Evolutionary conservation across 768 basidiomycete species (phyloP), one percentile per base, ranked within the genome.

Genomic region (Kwoniella sp.): DNA sequence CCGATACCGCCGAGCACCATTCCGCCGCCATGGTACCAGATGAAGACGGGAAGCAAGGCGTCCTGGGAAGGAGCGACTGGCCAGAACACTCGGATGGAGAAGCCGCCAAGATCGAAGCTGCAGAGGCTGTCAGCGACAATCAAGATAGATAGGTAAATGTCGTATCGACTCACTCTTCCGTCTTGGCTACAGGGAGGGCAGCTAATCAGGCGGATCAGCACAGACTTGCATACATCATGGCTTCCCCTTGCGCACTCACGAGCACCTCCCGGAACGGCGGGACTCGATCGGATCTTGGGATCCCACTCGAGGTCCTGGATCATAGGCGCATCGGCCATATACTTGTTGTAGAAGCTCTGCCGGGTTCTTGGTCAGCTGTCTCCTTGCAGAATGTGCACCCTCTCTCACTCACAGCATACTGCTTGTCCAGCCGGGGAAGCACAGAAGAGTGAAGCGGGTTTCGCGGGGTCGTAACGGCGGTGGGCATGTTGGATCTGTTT

Each of bases 21-120:
- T 34, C 90, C 65, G 86, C 89, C 89, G 58, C 90, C 90, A 67
- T 90, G 90, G 75, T 87, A 89, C 83, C 85, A 90, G 50, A 89
- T 84, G 65, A 90, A 85, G 1, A 86, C 85, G 0, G 89, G 89
- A 1, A 71, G 73, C 12, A 17, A 7, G 2, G 20, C 51, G 17
- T 22, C 23, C 50, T 34, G 12, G 0, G 88, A 88, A 0, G 82
- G 71, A 0, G 63, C 48, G 4, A 47, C 45, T 0, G 90, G 90
- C 0, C 87, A 88, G 73, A 88, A 90, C 4, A 86, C 85, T 30
- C 89, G 85, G 31, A 89, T 83, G 31, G 84, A 84, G 60, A 84
- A 86, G 55, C 86, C 82, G 80, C 83, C 59, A 89, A 63, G 50
- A 11, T 68, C 56, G 54, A 63, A 64, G 48, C 62, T 68, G 29